Evolutionary conservation across 495 filamentous ascomycete species (phyloP).

Genomic region (Apodospora peruviana): DNA sequence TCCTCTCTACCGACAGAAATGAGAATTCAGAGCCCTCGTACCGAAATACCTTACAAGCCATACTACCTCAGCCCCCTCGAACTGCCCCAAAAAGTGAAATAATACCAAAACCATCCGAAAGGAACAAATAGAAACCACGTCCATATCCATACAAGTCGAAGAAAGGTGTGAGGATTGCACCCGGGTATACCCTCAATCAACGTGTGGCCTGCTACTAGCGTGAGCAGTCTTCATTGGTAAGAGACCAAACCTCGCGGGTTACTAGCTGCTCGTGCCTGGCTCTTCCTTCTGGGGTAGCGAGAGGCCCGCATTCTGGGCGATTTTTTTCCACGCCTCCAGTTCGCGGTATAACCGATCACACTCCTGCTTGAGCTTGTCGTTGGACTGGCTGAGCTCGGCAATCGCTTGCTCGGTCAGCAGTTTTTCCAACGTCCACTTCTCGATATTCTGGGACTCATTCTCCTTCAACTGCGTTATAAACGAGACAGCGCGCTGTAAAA

Average conservation of each 20-base stretch:
- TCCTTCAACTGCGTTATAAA: conserved; percentile 94
- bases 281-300: conserved; percentile 42
- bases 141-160: neutral
- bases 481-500: conserved; percentile 85
- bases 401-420: conserved; percentile 93
- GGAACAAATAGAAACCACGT: neutral
- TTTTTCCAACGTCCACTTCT: conserved; percentile 97
- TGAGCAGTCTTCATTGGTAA: neutral
- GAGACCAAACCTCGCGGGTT: neutral
- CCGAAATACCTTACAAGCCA: too few species aligned
- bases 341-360: conserved; percentile 69
- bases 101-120: neutral
- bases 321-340: conserved; percentile 77
- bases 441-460: conserved; percentile 86
- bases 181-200: conserved; percentile 8
- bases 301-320: conserved; percentile 70
- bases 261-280: conserved; percentile 21
- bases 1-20: too few species aligned
- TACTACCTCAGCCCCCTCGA: too few species aligned
- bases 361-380: conserved; percentile 83
- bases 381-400: conserved; percentile 76
- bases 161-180: conserved; percentile 7
- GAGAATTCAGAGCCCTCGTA: too few species aligned
- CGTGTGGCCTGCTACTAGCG: neutral
- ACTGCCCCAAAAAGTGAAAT: too few species aligned